Base-by-base conservation (phyloP, 2,329 filamentous ascomycete genomes). In the Trichophyton simii region DNA sequence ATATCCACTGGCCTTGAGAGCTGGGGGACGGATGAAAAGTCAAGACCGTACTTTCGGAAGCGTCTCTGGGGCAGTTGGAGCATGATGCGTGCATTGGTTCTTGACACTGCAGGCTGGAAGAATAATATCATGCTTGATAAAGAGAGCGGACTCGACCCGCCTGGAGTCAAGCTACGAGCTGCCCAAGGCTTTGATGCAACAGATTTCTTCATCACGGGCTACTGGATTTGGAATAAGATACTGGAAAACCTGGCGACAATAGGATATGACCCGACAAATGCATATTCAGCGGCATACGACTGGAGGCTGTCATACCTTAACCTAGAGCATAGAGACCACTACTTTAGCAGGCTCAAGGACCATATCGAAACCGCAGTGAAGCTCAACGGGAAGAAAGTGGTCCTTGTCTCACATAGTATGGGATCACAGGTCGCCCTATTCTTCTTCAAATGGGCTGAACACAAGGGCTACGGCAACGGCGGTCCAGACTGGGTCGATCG, bases 211-310 rank as follows among this genome's bases (percentile, higher is more conserved):
- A 85, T 86, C 66, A 85, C 83, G 1, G 84, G 85, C 3, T 99
- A 99, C 76, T 99, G 94, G 94, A 97, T 99, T 63, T 96, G 91
- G 91, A 96, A 89, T 76, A 97, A 97, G 76, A 96, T 99, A 63
- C 80, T 99, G 58, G 94, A 99, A 76, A 99, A 99, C 70, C 79
- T 99, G 59, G 94, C 94, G 0, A 94, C 91, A 0, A 88, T 99
- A 62, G 94, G 94, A 13, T 99, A 99, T 72, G 94, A 99, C 70
- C 92, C 94, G 25, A 84, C 81, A 1, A 86, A 86, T 68, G 83
- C 84, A 0, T 86, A 85, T 66, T 84, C 83, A 0, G 84, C 84
- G 1, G 82, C 84, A 0, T 87, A 99, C 71, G 94, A 99, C 75
- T 99, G 94, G 94, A 85, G 94, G 25, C 78, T 99, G 61, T 89